These are phyloP conservation scores for Akanthomyces dipterigenus DNA, from an alignment of 2,329 filamentous ascomycete species.

Conservation along the genomic window DNA sequence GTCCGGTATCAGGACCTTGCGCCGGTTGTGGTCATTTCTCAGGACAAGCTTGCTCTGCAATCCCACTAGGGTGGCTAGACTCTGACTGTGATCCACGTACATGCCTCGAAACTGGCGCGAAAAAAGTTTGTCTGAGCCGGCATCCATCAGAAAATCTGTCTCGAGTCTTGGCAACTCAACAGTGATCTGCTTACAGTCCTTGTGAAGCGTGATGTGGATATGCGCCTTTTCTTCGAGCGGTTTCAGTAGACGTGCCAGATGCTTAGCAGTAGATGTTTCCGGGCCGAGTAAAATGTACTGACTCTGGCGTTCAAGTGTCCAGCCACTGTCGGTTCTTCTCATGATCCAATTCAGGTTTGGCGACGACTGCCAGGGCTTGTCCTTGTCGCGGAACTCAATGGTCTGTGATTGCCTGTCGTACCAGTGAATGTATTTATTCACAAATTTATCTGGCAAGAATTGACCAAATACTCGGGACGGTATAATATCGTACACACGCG, in stretches of 20 bases:
- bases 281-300: neutral
- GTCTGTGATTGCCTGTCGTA: neutral
- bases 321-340: neutral
- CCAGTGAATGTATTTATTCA: constrained; percentile 1
- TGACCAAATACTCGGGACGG: neutral
- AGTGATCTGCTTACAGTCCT: neutral
- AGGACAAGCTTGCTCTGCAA: neutral
- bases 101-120: constrained; percentile 9
- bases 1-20: neutral
- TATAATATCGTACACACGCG: neutral
- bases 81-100: neutral
- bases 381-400: neutral
- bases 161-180: neutral
- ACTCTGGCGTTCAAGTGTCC: neutral
- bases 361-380: neutral
- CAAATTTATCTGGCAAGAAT: neutral
- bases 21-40: neutral
- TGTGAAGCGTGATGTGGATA: neutral
- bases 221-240: neutral
- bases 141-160: neutral
- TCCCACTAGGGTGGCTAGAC: neutral
- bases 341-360: neutral
- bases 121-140: neutral
- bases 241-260: neutral
- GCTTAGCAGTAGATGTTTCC: neutral